Evolutionary conservation across 2,329 filamentous ascomycete genomes (phyloP), one percentile per base, ranked within the genome.

Genomic region (Trichothecium roseum): DNA sequence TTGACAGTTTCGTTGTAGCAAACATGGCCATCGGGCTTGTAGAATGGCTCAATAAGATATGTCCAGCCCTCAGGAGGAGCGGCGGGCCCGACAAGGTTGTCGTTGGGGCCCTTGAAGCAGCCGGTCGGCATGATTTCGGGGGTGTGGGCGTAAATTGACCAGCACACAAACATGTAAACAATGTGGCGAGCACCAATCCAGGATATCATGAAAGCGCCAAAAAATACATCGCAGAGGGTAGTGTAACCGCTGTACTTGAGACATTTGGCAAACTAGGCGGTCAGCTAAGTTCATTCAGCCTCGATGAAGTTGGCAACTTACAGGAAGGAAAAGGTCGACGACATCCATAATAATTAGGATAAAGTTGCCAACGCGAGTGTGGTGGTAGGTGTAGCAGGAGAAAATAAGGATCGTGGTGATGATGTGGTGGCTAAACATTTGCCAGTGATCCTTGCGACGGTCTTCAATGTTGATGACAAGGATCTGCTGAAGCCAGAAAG

Each of bases 361-460:
- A 32, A 94, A 72, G 51, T 88, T 91, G 37, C 86, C 89, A 18
- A 94, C 84, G 32, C 84, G 81, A 38, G 82, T 93, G 53, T 86
- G 79, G 52, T 89, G 80, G 56, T 93, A 94, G 45, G 78, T 74
- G 56, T 96, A 96, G 44, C 83, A 89, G 22, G 78, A 72, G 38
- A 78, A 78, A 44, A 98, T 78, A 30, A 98, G 75, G 5, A 69
- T 66, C 50, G 80, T 84, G 15, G 91, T 98, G 54, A 96, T 78
- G 53, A 95, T 74, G 62, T 98, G 91, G 58, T 96, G 91, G 14
- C 78, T 81, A 46, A 96, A 78, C 91, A 96, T 96, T 60, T 96
- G 89, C 65, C 78, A 83, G 60, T 95, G 82, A 50, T 98, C 91
- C 63, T 96, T 96, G 51, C 91, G 76, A 45, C 83, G 78, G 61